These are phyloP conservation scores for Stemphylium beticola DNA, from an alignment of 2,329 filamentous ascomycete species.

Conservation along the genomic window DNA sequence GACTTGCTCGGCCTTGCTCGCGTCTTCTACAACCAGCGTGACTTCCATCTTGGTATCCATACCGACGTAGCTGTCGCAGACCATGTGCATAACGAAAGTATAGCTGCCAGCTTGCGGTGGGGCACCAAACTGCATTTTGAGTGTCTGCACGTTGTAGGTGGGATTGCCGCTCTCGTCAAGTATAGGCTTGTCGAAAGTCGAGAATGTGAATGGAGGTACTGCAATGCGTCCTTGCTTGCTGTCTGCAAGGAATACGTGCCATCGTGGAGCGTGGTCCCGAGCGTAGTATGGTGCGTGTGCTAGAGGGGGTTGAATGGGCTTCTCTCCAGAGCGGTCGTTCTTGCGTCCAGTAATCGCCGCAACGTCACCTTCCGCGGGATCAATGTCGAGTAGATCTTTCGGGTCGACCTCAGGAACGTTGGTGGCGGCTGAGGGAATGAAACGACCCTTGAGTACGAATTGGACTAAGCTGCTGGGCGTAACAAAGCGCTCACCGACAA, in stretches of 20 bases:
- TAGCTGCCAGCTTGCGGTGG: conserved; percentile 92
- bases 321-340: conserved; percentile 69
- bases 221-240: conserved; percentile 94
- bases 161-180: conserved; percentile 81
- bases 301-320: conserved; percentile 77
- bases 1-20: conserved; percentile 80
- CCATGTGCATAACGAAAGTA: conserved; percentile 89
- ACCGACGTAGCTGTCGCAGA: conserved; percentile 94
- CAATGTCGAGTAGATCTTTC: conserved; percentile 84
- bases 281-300: conserved; percentile 89
- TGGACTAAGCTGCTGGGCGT: conserved; percentile 92
- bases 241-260: conserved; percentile 94
- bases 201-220: conserved; percentile 95
- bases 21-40: conserved; percentile 85
- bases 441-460: conserved; percentile 91
- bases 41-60: conserved; percentile 93
- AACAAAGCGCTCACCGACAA: conserved; percentile 90
- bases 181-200: conserved; percentile 87
- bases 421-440: conserved; percentile 83
- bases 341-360: conserved; percentile 80
- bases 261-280: conserved; percentile 85
- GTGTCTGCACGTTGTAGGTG: conserved; percentile 92
- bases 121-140: conserved; percentile 96
- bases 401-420: conserved; percentile 77
- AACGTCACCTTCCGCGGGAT: conserved; percentile 90